Percentiles rank a stretch among this genome's conserved stretches.
phyloP scores from a whole-genome alignment of 768 basidiomycete genomes.

The Mycena albidolilacea region DNA sequence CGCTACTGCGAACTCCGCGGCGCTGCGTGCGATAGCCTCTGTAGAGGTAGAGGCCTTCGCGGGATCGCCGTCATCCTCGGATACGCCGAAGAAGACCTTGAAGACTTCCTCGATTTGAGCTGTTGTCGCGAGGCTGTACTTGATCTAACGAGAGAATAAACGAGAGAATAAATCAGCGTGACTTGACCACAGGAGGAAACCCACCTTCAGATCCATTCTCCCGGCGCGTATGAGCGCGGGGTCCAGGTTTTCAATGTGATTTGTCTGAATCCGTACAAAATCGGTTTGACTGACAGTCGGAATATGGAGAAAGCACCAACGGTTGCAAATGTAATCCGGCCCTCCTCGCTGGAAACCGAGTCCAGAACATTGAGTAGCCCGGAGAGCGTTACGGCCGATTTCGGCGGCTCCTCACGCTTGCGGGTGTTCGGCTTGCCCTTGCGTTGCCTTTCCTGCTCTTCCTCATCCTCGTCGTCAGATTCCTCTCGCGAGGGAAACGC shows the following conservation, averaged over 20 bases:
- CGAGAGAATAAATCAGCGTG: neutral
- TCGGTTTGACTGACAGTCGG: neutral
- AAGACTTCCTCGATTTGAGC: constrained; percentile 31
- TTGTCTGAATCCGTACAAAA: constrained; percentile 22
- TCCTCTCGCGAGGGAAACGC: constrained; percentile 30
- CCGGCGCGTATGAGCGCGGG: constrained; percentile 33
- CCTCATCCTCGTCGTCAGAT: constrained; percentile 15
- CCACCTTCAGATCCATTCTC: constrained; percentile 34
- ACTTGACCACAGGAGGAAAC: neutral
- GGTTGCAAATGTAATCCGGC: constrained; percentile 31
- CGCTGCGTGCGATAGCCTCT: neutral
- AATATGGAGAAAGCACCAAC: neutral
- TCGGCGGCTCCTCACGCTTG: constrained; percentile 12
- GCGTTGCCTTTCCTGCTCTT: constrained; percentile 11
- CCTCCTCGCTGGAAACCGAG: constrained; percentile 29
- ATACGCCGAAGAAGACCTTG: constrained; percentile 25
- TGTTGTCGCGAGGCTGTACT: constrained; percentile 30
- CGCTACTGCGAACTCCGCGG: constrained; percentile 17
- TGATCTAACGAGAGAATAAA: constrained; percentile 14
- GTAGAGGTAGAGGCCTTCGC: neutral
- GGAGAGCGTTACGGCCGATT: constrained; percentile 1
- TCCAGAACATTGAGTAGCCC: constrained; percentile 26
- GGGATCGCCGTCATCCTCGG: neutral
- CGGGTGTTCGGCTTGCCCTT: neutral
- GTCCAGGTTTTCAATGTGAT: constrained; percentile 37